Evolutionary conservation across 2,329 filamentous ascomycete genomes (phyloP), one percentile per base, ranked within the genome.

Genomic region (Sclerotinia borealis): DNA sequence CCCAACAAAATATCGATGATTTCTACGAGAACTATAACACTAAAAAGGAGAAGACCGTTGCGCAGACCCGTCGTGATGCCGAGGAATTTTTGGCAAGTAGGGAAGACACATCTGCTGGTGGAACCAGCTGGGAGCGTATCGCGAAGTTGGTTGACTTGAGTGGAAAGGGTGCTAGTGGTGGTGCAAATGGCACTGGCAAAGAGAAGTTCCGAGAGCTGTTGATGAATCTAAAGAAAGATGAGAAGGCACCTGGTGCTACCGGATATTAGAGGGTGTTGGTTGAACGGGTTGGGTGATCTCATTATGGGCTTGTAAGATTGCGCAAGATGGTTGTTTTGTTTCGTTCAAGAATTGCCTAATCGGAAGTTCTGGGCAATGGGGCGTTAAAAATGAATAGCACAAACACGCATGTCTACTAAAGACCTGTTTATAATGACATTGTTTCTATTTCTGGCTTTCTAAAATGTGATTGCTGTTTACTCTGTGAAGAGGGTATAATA

Each of bases 1-100:
- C 95, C 13, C 92, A 92, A 74, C 85, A 93, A 75, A 95, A 96
- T 76, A 96, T 99, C 68, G 95, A 99, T 76, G 95, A 97, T 76
- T 99, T 98, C 79, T 99, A 99, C 82, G 93, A 97, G 75, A 97
- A 96, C 79, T 99, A 99, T 82, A 98, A 98, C 81, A 88, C 89
- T 77, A 96, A 97, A 81, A 93, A 95, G 77, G 95, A 99, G 76
- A 98, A 98, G 84, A 86, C 85, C 65, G 89, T 97, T 70, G 83
- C 89, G 27, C 91, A 96, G 80, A 95, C 93, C 63, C 86, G 89
- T 72, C 89, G 90, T 76, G 95, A 99, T 71, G 95, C 93, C 8
- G 93, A 98, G 73, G 87, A 96, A 74, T 99, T 98, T 77, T 80
- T 98, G 52, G 88, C 85, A 61, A 92, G 82, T 76, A 86, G 93